Percentiles rank a stretch among this genome's conserved stretches.
These are phyloP conservation scores for Xylariomycetidae sp. DNA, from an alignment of 2,329 filamentous ascomycete genomes.

Conservation along the genomic window DNA sequence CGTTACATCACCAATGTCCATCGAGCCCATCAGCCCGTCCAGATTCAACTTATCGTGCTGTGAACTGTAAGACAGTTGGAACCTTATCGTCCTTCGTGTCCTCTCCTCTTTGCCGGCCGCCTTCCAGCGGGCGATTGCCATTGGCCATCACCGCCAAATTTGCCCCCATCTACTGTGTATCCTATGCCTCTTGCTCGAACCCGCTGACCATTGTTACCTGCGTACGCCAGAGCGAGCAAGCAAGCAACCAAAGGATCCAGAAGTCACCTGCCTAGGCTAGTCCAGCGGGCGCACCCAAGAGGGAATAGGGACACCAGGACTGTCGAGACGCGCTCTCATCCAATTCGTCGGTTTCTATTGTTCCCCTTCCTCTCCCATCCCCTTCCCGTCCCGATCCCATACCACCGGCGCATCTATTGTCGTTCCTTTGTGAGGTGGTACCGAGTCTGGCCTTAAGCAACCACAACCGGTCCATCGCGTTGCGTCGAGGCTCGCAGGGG, in stretches of 20 bases:
- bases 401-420: conserved; percentile 12
- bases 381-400: conserved; percentile 15
- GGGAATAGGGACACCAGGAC: no score
- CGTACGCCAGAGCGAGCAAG: background rate
- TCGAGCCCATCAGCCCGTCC: conserved; percentile 12
- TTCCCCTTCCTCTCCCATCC: conserved; percentile 1
- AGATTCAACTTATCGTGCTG: no score
- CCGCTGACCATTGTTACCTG: conserved; percentile 4
- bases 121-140: background rate
- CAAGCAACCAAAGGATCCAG: conserved; percentile 4
- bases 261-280: conserved; percentile 23
- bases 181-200: background rate
- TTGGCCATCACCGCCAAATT: background rate
- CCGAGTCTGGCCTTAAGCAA: no score
- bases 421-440: conserved; percentile 1
- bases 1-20: conserved; percentile 21
- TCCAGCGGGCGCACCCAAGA: conserved; percentile 6
- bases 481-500: no score
- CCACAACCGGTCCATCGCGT: no score
- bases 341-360: no score
- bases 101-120: no score
- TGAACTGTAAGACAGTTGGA: no score
- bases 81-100: no score
- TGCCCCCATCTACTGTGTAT: background rate
- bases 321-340: no score